phyloP scores from a whole-genome alignment of 345 rosid species.

The Schrenkiella parvula region DNA sequence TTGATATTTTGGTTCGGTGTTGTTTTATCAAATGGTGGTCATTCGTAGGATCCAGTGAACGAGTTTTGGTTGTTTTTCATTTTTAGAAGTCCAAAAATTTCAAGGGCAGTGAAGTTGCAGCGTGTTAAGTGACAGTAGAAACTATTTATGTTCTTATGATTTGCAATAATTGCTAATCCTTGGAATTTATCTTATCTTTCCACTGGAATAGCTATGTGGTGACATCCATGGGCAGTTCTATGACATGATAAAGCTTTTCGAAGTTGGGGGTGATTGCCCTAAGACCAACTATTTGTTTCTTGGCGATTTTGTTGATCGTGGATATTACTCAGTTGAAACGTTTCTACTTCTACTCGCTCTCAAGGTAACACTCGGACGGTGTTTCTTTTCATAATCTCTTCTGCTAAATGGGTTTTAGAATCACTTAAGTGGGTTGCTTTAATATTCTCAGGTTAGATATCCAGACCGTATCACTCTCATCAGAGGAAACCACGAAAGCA shows the following conservation, averaged over 20 bases:
- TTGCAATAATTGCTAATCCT: conserved; percentile 7
- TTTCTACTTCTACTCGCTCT: conserved; percentile 90
- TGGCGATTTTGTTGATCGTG: conserved; percentile 98
- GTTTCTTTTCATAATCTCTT: not conserved
- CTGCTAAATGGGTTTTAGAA: not conserved
- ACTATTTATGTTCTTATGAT: not conserved
- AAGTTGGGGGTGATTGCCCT: conserved; percentile 94
- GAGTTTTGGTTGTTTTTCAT: not conserved
- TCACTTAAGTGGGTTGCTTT: conserved; percentile 18
- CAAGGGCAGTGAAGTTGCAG: not conserved
- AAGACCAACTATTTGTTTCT: conserved; percentile 94
- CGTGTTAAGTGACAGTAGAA: not conserved
- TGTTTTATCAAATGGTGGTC: not conserved
- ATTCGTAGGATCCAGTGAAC: not conserved
- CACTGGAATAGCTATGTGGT: conserved; percentile 68
- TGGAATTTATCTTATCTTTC: not conserved
- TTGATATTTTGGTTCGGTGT: not conserved
- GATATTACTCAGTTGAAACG: conserved; percentile 94
- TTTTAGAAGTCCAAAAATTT: conserved; percentile 1
- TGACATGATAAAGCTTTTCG: conserved; percentile 98
- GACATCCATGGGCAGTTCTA: conserved; percentile 98
- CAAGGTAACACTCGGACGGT: conserved; percentile 50
- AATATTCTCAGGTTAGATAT: conserved; percentile 73
- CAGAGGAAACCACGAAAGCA: conserved; percentile 96
- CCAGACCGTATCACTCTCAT: conserved; percentile 95